phyloP scores from a whole-genome alignment of 2,329 filamentous ascomycete genomes.

The Tolypocladium cylindrosporum region DNA sequence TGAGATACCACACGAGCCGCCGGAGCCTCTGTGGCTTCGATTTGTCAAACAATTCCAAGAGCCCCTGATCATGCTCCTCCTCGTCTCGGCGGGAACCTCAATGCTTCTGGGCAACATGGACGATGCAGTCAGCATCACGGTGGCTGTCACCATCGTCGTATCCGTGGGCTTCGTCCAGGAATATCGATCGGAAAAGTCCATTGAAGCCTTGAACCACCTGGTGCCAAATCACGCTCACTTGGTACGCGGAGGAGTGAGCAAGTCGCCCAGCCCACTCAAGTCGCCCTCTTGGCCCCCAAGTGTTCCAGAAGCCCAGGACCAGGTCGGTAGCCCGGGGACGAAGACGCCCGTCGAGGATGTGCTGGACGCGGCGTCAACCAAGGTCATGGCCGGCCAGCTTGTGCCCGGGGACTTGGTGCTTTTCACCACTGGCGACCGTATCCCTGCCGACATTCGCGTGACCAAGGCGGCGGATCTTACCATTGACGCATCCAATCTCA shows the following conservation, averaged over 20 bases:
- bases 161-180: conserved; percentile 95
- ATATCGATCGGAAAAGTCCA: conserved; percentile 93
- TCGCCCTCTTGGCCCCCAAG: conserved; percentile 38
- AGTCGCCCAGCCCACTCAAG: conserved; percentile 20
- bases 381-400: conserved; percentile 76
- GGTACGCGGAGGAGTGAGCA: conserved; percentile 52
- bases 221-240: conserved; percentile 94
- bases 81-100: conserved; percentile 80
- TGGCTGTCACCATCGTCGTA: conserved; percentile 94
- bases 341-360: conserved; percentile 51
- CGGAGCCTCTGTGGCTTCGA: conserved; percentile 88
- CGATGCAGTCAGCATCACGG: conserved; percentile 89
- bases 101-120: conserved; percentile 88
- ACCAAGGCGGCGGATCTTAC: conserved; percentile 82
- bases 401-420: conserved; percentile 89
- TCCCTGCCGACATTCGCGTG: conserved; percentile 91
- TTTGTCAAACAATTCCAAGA: conserved; percentile 97
- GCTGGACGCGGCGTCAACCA: conserved; percentile 65
- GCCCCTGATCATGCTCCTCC: conserved; percentile 82
- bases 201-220: conserved; percentile 86
- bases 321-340: conserved; percentile 31
- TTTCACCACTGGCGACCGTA: conserved; percentile 91
- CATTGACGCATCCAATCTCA: conserved; percentile 94
- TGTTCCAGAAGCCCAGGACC: conserved; percentile 33
- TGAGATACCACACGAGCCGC: conserved; percentile 87